phyloP scores from a whole-genome alignment of 202 grass and related monocot genomes.

The Panicum virgatum region DNA sequence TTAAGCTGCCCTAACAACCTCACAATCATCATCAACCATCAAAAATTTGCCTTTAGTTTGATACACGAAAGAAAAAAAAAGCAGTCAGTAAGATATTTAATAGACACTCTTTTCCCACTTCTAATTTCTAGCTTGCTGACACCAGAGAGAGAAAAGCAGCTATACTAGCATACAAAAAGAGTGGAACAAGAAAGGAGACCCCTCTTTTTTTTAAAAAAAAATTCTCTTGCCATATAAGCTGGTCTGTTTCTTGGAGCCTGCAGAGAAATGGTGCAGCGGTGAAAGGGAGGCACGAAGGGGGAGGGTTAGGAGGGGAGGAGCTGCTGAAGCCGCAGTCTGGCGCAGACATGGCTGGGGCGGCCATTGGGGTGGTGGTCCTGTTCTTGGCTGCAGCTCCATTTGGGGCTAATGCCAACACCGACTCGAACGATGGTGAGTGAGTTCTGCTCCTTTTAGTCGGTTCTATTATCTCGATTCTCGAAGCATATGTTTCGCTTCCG shows the following conservation, averaged over 20 bases:
- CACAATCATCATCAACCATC: neutral
- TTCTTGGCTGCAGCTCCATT: conserved; percentile 38
- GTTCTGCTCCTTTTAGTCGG: neutral
- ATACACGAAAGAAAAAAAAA: neutral
- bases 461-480: too few species aligned
- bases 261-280: conserved; percentile 23
- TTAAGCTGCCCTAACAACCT: conserved; percentile 1
- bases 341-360: conserved; percentile 26
- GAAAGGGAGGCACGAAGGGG: conserved; percentile 14
- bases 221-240: conserved; percentile 16
- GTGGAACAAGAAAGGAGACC: neutral
- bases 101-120: too few species aligned
- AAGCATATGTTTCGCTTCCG: neutral
- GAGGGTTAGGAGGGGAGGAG: neutral
- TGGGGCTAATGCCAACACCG: conserved; percentile 39
- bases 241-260: conserved; percentile 27
- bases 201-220: neutral
- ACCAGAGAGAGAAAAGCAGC: neutral
- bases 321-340: conserved; percentile 11
- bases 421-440: conserved; percentile 46
- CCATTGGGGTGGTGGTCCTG: conserved; percentile 25
- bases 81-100: neutral
- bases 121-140: too few species aligned
- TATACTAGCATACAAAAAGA: conserved; percentile 26
- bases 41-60: conserved; percentile 4